Evolutionary conservation across 352 stramenopile genomes (phyloP), one percentile per base, ranked within the genome.

Genomic region (Phytophthora aleatoria): DNA sequence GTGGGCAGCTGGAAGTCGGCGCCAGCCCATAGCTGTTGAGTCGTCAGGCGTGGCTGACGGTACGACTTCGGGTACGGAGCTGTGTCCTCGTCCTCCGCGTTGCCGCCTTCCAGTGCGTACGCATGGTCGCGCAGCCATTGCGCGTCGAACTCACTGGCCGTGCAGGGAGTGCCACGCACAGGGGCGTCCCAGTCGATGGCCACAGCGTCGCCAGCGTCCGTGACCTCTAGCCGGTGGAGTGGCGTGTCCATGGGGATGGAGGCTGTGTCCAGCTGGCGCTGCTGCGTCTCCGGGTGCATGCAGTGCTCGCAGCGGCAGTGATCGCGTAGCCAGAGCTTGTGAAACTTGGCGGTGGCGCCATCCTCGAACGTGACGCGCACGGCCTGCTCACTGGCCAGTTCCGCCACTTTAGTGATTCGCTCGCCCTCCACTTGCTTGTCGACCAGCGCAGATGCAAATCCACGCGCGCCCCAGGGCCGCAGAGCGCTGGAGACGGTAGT

Each of bases 301-400:
- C 87, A 95, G 31, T 58, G 57, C 27, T 77, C 50, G 36, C 87
- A 95, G 35, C 57, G 74, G 81, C 87, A 95, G 64, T 95, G 84
- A 62, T 95, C 87, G 42, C 87, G 87, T 60, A 95, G 77, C 87
- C 87, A 95, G 44, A 91, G 80, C 64, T 89, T 92, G 69, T 94
- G 87, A 69, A 95, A 95, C 53, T 82, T 89, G 50, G 87, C 83
- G 33, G 71, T 81, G 43, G 86, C 81, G 38, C 86, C 87, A 69
- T 95, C 87, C 27, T 85, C 67, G 78, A 89, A 95, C 41, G 79
- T 90, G 38, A 95, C 72, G 41, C 71, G 64, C 48, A 95, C 72
- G 2, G 86, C 84, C 35, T 72, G 57, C 47, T 89, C 78, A 20
- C 57, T 57, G 4, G 38, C 57, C n/a, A 90, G 66, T 27, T 92